These are phyloP conservation scores for Odonthalia washingtoniensis DNA, from an alignment of 31 red algal species.

Conservation along the genomic window DNA sequence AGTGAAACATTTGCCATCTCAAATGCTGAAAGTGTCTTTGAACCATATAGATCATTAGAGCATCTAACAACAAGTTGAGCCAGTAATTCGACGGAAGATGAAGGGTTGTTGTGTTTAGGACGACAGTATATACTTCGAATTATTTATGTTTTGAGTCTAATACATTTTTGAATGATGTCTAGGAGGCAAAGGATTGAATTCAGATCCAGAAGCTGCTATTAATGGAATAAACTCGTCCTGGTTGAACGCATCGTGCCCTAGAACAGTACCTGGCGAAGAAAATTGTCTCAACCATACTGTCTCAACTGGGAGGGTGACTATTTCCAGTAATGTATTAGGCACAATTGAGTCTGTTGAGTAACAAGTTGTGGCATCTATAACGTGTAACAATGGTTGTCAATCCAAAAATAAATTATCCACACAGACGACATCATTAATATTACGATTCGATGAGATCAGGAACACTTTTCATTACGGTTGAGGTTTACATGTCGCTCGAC, in stretches of 20 bases:
- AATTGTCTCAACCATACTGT: constrained; percentile 12
- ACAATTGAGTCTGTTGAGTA: constrained; percentile 23
- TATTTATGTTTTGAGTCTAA: not conserved
- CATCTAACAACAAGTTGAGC: no score
- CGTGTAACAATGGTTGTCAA: not conserved
- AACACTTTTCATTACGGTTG: not conserved
- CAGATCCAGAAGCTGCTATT: not conserved
- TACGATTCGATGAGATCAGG: not conserved
- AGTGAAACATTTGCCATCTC: no score
- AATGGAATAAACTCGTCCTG: not conserved
- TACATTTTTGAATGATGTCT: constrained; percentile 15
- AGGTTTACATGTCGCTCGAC: not conserved
- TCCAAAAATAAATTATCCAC: not conserved
- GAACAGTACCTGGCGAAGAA: constrained; percentile 12
- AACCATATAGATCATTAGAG: no score
- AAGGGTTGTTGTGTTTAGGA: no score
- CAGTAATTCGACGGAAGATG: no score
- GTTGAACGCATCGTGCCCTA: constrained; percentile 1
- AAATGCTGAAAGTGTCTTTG: no score
- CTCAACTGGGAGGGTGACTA: constrained; percentile 34
- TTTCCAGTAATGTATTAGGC: not conserved
- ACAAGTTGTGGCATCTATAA: constrained; percentile 36
- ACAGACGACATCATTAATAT: not conserved
- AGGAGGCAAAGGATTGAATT: not conserved
- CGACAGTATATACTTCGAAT: not conserved